phyloP scores from a whole-genome alignment of 139 green algal genomes.

The Picocystis salinarum region DNA sequence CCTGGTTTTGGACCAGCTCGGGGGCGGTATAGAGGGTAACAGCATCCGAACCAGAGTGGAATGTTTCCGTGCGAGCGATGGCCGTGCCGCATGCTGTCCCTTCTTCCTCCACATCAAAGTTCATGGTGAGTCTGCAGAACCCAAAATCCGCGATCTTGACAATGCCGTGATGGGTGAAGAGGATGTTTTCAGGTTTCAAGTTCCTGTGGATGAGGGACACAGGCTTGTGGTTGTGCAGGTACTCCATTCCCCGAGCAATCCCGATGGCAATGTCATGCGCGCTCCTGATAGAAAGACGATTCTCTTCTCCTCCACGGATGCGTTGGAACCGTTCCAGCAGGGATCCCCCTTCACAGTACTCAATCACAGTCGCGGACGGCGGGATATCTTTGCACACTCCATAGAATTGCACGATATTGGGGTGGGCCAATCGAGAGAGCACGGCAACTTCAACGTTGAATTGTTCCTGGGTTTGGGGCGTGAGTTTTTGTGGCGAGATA shows the following conservation, averaged over 20 bases:
- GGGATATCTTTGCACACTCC: background rate
- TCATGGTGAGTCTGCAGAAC: background rate
- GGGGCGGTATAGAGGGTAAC: constrained; percentile 2
- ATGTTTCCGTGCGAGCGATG: too few relatives aligned
- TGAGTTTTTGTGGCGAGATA: too few relatives aligned
- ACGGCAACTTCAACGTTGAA: too few relatives aligned
- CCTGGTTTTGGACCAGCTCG: background rate
- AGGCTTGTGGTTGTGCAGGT: constrained; percentile 1
- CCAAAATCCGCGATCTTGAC: constrained; percentile 3
- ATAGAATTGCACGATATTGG: constrained; percentile 2
- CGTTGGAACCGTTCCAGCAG: constrained; percentile 1
- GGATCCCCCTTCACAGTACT: constrained; percentile 1
- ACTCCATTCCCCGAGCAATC: background rate
- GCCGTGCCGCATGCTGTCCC: too few relatives aligned
- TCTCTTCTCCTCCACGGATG: background rate
- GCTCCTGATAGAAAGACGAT: background rate
- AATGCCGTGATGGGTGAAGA: constrained; percentile 1
- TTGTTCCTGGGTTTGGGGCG: too few relatives aligned
- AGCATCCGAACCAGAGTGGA: too few relatives aligned
- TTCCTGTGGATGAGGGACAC: background rate
- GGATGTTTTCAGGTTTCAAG: constrained; percentile 3
- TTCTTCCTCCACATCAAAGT: background rate
- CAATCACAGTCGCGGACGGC: background rate
- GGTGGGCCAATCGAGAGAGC: too few relatives aligned
- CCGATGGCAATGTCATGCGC: background rate